Evolutionary conservation across 78 protist genomes (phyloP).

Genomic region (Paulinella micropora): DNA sequence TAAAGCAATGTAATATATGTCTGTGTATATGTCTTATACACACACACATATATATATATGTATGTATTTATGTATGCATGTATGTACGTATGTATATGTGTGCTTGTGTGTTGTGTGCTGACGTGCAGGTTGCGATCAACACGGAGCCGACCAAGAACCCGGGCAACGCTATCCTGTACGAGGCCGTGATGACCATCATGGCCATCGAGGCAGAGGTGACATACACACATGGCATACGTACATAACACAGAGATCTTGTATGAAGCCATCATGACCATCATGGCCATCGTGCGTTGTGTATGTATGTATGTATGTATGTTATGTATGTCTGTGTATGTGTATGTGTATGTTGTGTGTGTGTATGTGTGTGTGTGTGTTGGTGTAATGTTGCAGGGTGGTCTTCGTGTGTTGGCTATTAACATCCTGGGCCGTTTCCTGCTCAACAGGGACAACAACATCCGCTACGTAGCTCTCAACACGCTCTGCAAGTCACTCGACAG

Average conservation of each 20-base stretch:
- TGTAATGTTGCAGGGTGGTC: constrained; percentile 42
- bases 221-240: no score
- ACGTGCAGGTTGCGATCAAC: constrained; percentile 67
- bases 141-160: constrained; percentile 73
- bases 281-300: no score
- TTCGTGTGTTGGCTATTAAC: constrained; percentile 79
- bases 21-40: no score
- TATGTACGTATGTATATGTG: neutral
- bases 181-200: constrained; percentile 82
- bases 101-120: neutral
- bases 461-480: constrained; percentile 32
- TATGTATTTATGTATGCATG: neutral
- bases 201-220: constrained; percentile 62
- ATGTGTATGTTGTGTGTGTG: no score
- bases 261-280: no score
- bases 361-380: no score
- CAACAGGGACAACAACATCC: constrained; percentile 80
- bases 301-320: no score
- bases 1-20: no score
- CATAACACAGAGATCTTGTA: no score
- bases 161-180: constrained; percentile 89
- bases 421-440: constrained; percentile 81
- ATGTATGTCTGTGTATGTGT: no score
- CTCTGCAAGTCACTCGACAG: neutral
- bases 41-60: neutral